Percentiles rank a stretch among this genome's conserved stretches.
Evolutionary conservation across 306 rosid species (phyloP).

Genomic region (Quercus aquifolioides): DNA sequence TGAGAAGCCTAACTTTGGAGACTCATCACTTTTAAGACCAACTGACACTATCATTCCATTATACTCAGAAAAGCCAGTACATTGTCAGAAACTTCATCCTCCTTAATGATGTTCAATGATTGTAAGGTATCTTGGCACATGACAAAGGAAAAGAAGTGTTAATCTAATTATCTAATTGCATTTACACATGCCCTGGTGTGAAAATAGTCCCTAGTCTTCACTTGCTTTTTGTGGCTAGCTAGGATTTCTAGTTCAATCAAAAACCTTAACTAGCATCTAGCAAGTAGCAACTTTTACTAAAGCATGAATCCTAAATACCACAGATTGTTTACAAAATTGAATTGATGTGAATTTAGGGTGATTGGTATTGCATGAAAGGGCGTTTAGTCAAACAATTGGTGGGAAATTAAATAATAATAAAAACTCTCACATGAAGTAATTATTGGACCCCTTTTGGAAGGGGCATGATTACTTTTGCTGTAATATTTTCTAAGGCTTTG

Average conservation of each 20-base stretch:
- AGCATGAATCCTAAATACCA: neutral
- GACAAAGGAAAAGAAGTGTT: neutral
- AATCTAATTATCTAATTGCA: conserved; percentile 9
- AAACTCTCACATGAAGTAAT: conserved; percentile 14
- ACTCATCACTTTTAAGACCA: conserved; percentile 5
- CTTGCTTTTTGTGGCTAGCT: neutral
- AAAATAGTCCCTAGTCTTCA: neutral
- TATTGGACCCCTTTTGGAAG: conserved; percentile 20
- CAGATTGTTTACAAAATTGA: neutral
- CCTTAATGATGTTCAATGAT: conserved; percentile 22
- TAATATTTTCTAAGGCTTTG: neutral
- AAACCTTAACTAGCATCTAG: neutral
- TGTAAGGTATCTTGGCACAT: conserved; percentile 42
- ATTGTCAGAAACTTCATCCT: conserved; percentile 24
- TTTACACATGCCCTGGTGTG: conserved; percentile 14
- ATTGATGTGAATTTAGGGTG: conserved; percentile 2
- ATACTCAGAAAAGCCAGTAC: conserved; percentile 4
- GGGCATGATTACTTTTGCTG: neutral
- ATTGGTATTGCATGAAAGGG: neutral
- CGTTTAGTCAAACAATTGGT: neutral
- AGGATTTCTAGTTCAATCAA: neutral
- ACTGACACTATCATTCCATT: conserved; percentile 19
- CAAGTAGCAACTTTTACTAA: neutral
- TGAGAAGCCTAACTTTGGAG: no score
- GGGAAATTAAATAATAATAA: neutral